Conservation (phyloP, 192 early-diverging fungal genomes). For the Linnemannia hyalina region DNA sequence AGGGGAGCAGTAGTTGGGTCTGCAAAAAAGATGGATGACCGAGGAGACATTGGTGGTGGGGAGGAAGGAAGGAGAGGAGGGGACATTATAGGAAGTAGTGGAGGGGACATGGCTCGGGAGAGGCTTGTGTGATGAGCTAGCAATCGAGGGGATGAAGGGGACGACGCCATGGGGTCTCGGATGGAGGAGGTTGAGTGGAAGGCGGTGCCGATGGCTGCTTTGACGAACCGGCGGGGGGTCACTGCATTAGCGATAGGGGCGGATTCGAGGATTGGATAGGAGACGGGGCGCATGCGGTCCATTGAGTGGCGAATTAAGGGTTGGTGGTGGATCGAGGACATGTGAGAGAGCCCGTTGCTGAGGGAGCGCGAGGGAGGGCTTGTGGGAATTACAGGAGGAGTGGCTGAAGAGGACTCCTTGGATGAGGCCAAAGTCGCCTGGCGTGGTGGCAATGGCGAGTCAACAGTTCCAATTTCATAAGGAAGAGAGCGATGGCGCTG, state of each 20-base stretch:
- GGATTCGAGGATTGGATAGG: background rate
- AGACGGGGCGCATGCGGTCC: conserved; percentile 12
- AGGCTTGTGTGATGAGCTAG: background rate
- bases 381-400: background rate
- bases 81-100: background rate
- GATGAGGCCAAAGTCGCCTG: background rate
- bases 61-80: background rate
- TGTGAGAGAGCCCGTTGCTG: background rate
- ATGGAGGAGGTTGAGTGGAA: conserved; percentile 14
- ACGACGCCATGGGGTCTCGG: background rate
- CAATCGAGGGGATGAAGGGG: conserved; percentile 10
- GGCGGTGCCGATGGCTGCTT: conserved; percentile 15
- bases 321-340: background rate
- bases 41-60: background rate
- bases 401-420: background rate
- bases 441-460: background rate
- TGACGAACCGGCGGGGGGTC: conserved; percentile 15
- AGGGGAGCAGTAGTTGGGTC: background rate
- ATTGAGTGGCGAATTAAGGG: background rate
- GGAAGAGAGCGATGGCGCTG: background rate
- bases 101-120: background rate
- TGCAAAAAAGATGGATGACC: background rate
- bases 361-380: background rate
- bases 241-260: background rate
- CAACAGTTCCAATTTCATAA: background rate